Percentiles rank a stretch among this genome's conserved stretches.
Conservation (phyloP, 2,329 filamentous ascomycete species). For the Nakataea oryzae region DNA sequence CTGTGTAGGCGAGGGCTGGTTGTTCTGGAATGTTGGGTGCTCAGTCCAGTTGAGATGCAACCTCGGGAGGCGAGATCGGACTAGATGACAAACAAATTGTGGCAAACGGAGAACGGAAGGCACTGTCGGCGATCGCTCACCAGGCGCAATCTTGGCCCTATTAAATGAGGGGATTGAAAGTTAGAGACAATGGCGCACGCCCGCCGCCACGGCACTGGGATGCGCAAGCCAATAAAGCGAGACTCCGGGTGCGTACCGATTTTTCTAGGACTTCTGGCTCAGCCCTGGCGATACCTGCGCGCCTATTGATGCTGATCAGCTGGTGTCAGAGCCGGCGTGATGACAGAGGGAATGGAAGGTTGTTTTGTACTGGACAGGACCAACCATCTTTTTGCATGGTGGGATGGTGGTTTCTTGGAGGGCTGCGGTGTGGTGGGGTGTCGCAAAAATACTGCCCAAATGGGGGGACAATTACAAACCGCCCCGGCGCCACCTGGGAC, state of each 20-base stretch:
- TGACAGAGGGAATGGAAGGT: background rate
- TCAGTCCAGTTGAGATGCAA: too few species aligned
- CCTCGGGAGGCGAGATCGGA: too few species aligned
- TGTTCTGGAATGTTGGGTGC: too few species aligned
- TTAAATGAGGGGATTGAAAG: background rate
- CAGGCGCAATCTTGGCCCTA: background rate
- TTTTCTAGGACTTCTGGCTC: background rate
- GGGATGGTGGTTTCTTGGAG: background rate
- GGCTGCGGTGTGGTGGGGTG: background rate
- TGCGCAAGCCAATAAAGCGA: background rate
- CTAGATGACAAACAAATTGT: too few species aligned
- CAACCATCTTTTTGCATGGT: background rate
- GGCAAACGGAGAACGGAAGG: too few species aligned
- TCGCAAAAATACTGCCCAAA: background rate
- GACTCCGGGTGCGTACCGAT: background rate
- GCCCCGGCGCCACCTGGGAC: background rate
- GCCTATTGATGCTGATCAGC: too few species aligned
- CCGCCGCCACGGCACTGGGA: background rate
- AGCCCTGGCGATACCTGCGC: background rate
- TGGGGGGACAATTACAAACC: background rate
- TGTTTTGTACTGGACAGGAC: background rate
- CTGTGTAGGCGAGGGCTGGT: too few species aligned
- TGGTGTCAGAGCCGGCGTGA: background rate
- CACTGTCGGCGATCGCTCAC: background rate
- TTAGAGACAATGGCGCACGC: background rate